Evolutionary conservation across 2,329 filamentous ascomycete genomes (phyloP), one percentile per base, ranked within the genome.

Genomic region (Sporothrix protearum): DNA sequence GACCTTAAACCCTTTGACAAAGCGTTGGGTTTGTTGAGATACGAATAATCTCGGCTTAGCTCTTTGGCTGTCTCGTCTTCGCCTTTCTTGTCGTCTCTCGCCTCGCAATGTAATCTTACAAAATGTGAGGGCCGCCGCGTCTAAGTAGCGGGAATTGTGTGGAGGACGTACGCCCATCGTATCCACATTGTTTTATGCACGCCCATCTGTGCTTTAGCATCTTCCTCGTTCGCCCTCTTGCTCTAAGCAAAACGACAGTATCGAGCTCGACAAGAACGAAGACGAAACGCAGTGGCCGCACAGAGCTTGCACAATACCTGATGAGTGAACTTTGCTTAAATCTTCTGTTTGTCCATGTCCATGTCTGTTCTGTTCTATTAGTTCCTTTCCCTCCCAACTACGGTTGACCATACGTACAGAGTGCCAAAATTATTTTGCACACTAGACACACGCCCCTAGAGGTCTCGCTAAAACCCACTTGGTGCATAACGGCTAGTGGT

Each of bases 131-230:
- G 42, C 42, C 42, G 25, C 45, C 16, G 42, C 63, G 63, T 66
- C 22, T 66, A 49, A 64, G 45, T 49, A 49, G 63, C 16, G 63
- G 63, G 25, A n/a, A 42, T 33, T 10, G 64, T 51, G 45, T 67
- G 64, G 64, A 67, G 64, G 64, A 67, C 33, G 63, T 42, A 25
- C 28, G 63, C 45, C 25, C 28, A 36, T 25, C 28, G 45, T 67
- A 67, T 67, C 64, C 64, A 66, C 66, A 55, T 30, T 49, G 30
- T 42, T 68, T 68, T 53, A 67, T 67, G 63, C 61, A 66, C 45
- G 47, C n/a, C 39, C 30, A 39, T 68, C 64, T 51, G 42, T 14
- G 63, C 45, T 36, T 51, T 67, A 14, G 33, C 53, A 33, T 57
- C 28, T 25, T 53, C n/a, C 49, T 25, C 49, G 10, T 53, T 25